Evolutionary conservation across 352 stramenopile species (phyloP).

Genomic region (Globisporangium sylvaticum): DNA sequence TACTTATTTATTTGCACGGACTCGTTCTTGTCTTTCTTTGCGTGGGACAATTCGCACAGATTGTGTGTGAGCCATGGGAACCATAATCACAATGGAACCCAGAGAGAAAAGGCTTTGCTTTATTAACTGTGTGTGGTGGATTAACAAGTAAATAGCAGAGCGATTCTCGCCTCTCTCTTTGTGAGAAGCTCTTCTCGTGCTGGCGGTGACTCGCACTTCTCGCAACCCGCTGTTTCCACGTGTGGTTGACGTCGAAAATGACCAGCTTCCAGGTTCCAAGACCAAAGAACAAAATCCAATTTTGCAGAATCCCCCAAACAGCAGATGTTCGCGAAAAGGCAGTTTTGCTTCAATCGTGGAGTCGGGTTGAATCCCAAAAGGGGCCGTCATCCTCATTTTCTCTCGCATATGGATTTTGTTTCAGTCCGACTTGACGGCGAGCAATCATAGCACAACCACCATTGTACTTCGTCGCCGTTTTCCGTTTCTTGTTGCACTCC

Average conservation of each 20-base stretch:
- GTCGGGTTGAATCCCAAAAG: neutral
- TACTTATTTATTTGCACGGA: too few relatives aligned
- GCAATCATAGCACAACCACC: too few relatives aligned
- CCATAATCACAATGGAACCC: neutral
- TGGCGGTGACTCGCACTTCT: too few relatives aligned
- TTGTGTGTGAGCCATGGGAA: neutral
- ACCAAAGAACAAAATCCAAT: too few relatives aligned
- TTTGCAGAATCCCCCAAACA: neutral
- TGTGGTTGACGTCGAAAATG: neutral
- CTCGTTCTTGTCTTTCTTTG: conserved; percentile 1
- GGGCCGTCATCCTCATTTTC: too few relatives aligned
- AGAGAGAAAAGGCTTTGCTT: neutral
- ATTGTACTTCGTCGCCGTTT: too few relatives aligned
- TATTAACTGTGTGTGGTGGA: neutral
- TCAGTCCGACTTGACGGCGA: neutral
- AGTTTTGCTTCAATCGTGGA: neutral
- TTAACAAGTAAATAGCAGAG: neutral
- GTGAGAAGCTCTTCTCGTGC: too few relatives aligned
- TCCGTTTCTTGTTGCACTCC: too few relatives aligned
- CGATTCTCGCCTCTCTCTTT: too few relatives aligned
- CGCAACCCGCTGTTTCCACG: too few relatives aligned
- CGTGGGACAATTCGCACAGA: neutral
- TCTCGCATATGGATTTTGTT: neutral
- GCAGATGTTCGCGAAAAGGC: neutral
- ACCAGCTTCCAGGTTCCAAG: too few relatives aligned